Evolutionary conservation across 768 basidiomycete species (phyloP).

Genomic region (Naganishia kalamii): DNA sequence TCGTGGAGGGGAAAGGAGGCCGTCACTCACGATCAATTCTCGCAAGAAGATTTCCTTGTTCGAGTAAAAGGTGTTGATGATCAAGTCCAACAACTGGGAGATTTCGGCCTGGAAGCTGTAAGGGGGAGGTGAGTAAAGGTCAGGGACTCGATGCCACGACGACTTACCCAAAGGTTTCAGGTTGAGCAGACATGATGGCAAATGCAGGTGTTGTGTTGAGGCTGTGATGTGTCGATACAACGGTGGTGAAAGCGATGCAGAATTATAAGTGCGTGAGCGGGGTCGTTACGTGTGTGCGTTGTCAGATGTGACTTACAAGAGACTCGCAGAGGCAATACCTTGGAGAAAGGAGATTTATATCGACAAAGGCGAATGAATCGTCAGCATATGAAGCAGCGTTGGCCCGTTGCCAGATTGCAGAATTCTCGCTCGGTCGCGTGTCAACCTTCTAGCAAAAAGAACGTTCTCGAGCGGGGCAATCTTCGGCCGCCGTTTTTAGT

Average conservation of each 20-base stretch:
- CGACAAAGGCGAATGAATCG: background rate
- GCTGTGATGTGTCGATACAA: conserved; percentile 8
- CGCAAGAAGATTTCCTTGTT: conserved; percentile 99
- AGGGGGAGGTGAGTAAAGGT: background rate
- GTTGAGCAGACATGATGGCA: conserved; percentile 31
- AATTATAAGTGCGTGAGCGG: conserved; percentile 14
- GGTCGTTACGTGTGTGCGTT: background rate
- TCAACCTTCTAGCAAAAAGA: too few relatives aligned
- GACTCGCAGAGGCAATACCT: conserved; percentile 13
- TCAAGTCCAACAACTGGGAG: conserved; percentile 94
- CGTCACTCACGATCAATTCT: conserved; percentile 58
- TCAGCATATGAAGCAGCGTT: conserved; percentile 7
- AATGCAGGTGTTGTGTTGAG: background rate
- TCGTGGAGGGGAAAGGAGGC: background rate
- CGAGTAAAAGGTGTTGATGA: conserved; percentile 99
- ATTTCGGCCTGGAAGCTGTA: conserved; percentile 75
- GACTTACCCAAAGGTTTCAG: conserved; percentile 45
- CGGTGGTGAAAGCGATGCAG: background rate
- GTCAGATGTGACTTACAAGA: conserved; percentile 10
- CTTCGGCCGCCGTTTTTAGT: too few relatives aligned
- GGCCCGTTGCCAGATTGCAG: background rate
- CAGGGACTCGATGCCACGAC: background rate
- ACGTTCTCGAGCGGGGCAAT: too few relatives aligned
- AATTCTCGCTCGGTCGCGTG: background rate
- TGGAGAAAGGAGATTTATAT: conserved; percentile 2